Base-by-base conservation (phyloP, 495 filamentous ascomycete species). In the Paragyromitra xinjiangensis region DNA sequence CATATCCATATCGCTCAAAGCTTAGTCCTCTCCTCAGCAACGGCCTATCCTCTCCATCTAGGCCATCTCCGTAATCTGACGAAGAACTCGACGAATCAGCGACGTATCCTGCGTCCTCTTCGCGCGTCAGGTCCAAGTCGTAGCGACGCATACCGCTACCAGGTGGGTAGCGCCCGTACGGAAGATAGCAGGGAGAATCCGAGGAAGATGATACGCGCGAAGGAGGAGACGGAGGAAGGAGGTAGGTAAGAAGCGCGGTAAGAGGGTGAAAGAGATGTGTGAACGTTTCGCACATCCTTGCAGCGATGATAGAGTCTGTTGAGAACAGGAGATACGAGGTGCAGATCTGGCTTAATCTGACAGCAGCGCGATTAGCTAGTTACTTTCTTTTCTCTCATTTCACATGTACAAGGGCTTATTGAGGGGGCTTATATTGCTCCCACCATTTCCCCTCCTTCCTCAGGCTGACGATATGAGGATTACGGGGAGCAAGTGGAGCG, bases 31-130 rank as follows among this genome's bases (percentile, higher is more conserved):
- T 66, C 61, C 61, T 66, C 69, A 76, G 12, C 44, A 76, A 53
- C 24, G 73, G 73, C 61, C 74, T 44, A 26, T 73, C 74, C 34
- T 77, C 74, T 7, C 62, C 73, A 2, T 69, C 65, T 29, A 56
- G 22, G 53, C 53, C 22, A 24, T 71, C 73, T 12, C 59, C 73
- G 2, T 39, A 71, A n/a, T 76, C 73, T 22, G 56, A 61, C 14
- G 73, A 75, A 22, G 73, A 75, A 2, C 53, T 63, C 14, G 68
- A 73, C 14, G 74, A 73, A 37, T 77, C 74, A 9, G 74, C 74
- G 26, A 77, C 74, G 29, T 77, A 77, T 16, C 74, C 74, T 3
- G 74, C 51, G 14, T 77, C 74, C 26, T 76, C 73, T 39, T 73
- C 73, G 37, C 26, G 48, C 6, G n/a, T 51, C 0, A 65, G 42